A percentile compares a stretch with the other conserved stretches of the same genome.
phyloP scores from a whole-genome alignment of 495 filamentous ascomycete genomes.

The Neurospora tetraspora region DNA sequence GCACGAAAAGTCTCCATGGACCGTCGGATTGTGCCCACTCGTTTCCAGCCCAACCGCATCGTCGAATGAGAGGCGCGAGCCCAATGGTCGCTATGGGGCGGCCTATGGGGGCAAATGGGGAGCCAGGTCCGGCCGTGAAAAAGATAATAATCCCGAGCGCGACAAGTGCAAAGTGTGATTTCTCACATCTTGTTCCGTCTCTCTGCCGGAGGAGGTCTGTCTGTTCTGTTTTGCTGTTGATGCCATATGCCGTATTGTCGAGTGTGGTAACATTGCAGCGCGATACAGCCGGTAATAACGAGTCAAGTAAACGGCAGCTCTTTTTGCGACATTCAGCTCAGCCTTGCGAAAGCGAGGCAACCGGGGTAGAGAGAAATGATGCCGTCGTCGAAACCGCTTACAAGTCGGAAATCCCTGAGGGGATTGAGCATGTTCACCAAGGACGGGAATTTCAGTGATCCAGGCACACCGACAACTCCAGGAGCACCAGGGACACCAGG shows the following conservation, averaged over 20 bases:
- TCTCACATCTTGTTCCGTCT: background rate
- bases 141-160: constrained; percentile 20
- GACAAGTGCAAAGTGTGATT: background rate
- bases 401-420: background rate
- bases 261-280: background rate
- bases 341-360: background rate
- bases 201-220: background rate
- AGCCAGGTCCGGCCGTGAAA: background rate
- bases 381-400: background rate
- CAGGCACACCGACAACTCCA: background rate
- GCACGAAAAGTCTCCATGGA: background rate
- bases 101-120: background rate
- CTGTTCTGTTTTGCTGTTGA: background rate
- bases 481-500: background rate
- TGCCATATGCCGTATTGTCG: background rate
- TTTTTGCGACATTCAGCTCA: background rate
- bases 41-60: constrained; percentile 9
- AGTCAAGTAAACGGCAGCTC: background rate
- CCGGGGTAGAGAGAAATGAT: background rate
- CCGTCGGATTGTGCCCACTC: constrained; percentile 4
- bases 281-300: background rate
- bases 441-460: background rate
- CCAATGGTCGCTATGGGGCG: constrained; percentile 8
- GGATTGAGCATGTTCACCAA: background rate
- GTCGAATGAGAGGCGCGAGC: constrained; percentile 21